Base-by-base conservation (phyloP, 106 monocot genomes). In the Platanthera guangdongensis region DNA sequence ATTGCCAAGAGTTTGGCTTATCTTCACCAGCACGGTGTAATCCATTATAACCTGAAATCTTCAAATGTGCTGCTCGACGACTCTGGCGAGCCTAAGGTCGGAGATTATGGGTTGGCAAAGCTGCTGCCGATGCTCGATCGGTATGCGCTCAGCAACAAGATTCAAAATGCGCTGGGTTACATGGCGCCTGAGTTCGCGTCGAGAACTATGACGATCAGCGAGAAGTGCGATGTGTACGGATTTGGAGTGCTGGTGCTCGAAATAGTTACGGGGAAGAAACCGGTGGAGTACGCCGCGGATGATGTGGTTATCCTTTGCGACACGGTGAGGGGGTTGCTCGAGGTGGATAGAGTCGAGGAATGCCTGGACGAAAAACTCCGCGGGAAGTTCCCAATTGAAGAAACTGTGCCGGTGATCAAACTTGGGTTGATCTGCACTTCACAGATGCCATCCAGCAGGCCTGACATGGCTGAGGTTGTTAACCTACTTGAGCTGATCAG, bases 131-230 rank as follows among this genome's bases (percentile, higher is more conserved):
- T 87, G 91, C 75, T 88, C 57, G 91, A 91, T 63, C 73, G 82
- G 7, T 88, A 84, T 22, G 86, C 84, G 13, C 67, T 86, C 14
- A 86, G 88, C 39, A 84, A 84, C 51, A 91, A 86, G 78, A 77
- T 88, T 18, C 88, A 86, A 73, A 88, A 86, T 21, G 88, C 91
- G 30, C 68, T 91, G 13, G 91, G 88, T 4, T 91, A 88, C 76
- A 82, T 91, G 90, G 90, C 90, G 0, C 90, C 88, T 1, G 90
- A 91, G 71, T 85, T 90, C n/a, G 85, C 87, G 14, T 90, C 79
- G 70, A n/a, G 68, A 19, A 79, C 82, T 0, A 74, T 79, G 71
- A 84, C 79, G 77, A 81, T 88, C 46, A 88, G 79, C 2, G 88
- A 88, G 39, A 88, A 88, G 79, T 88, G 86, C 18, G 91, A 91